These are phyloP conservation scores for Bolboschoenus planiculmis DNA, from an alignment of 176 grass and related monocot genomes.

Conservation along the genomic window DNA sequence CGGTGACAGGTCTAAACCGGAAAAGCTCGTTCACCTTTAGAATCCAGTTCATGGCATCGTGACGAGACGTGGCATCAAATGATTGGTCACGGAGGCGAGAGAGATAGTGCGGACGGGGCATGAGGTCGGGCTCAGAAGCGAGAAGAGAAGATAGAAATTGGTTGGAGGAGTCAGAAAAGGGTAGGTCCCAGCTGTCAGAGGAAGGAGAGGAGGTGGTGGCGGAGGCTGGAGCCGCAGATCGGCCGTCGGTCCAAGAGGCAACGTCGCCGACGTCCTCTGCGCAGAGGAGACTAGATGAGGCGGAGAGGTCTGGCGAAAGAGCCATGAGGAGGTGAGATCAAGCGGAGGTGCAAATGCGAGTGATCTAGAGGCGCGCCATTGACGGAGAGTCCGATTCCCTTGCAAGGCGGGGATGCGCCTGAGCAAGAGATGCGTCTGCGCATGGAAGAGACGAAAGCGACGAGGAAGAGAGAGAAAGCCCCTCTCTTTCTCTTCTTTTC, in stretches of 20 bases:
- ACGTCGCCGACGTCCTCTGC: conserved; percentile 35
- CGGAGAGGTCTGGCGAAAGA: conserved; percentile 16
- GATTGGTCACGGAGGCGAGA: conserved; percentile 19
- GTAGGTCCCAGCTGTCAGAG: neutral
- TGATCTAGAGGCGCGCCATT: neutral
- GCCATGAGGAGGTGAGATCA: neutral
- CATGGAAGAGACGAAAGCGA: conserved; percentile 24
- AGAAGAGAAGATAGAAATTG: conserved; percentile 15
- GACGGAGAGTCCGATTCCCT: neutral
- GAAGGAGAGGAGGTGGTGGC: neutral
- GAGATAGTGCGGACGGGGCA: conserved; percentile 35
- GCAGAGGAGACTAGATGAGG: conserved; percentile 34
- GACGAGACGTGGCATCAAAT: conserved; percentile 29
- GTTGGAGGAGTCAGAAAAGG: neutral
- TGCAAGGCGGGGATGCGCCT: conserved; percentile 16
- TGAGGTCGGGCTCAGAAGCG: conserved; percentile 21
- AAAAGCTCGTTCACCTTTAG: conserved; percentile 38
- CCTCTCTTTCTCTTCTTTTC: conserved; percentile 7
- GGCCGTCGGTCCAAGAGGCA: conserved; percentile 13
- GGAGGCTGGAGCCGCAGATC: neutral
- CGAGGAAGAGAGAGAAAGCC: conserved; percentile 24
- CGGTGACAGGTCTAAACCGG: conserved; percentile 30
- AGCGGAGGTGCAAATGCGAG: neutral
- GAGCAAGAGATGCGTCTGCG: conserved; percentile 18
- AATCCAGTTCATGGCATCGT: conserved; percentile 39